phyloP scores from a whole-genome alignment of 352 stramenopile genomes.

The Thraustochytrium sp. region DNA sequence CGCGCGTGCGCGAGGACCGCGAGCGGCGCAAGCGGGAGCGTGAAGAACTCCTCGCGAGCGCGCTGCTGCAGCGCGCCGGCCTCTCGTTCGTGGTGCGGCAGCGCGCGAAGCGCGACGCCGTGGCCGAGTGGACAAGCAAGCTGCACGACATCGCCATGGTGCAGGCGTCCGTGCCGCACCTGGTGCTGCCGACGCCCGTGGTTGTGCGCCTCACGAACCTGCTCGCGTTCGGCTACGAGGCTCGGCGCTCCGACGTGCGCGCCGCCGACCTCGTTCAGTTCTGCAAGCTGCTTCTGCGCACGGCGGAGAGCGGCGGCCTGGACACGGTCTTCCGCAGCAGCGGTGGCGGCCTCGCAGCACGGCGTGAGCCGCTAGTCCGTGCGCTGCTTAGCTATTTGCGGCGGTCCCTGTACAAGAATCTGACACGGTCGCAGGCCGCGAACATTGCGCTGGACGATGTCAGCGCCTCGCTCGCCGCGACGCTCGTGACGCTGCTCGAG shows the following conservation, averaged over 20 bases:
- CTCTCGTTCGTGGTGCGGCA: not conserved
- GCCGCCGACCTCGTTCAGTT: not conserved
- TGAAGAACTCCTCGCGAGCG: not conserved
- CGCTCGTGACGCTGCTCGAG: not conserved
- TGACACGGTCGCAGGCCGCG: not conserved
- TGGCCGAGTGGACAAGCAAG: not conserved
- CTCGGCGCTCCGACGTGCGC: not conserved
- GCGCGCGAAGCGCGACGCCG: not conserved
- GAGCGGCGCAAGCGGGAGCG: conserved; percentile 27
- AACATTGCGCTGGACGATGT: not conserved
- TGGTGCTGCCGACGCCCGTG: not conserved
- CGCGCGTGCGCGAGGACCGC: not conserved
- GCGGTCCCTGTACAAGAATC: not conserved
- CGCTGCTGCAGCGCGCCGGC: not conserved
- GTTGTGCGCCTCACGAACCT: not conserved
- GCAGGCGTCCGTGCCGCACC: not conserved
- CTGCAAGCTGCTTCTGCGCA: not conserved
- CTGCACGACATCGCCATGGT: not conserved
- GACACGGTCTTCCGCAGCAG: too few species aligned
- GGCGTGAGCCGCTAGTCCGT: not conserved
- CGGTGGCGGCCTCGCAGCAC: not conserved
- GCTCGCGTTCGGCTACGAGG: not conserved
- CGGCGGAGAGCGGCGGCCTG: too few species aligned
- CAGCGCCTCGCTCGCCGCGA: not conserved
- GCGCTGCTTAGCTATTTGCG: not conserved